These are phyloP conservation scores for Rhynchosporium graminicola DNA, from an alignment of 2,329 filamentous ascomycete genomes.

Conservation along the genomic window DNA sequence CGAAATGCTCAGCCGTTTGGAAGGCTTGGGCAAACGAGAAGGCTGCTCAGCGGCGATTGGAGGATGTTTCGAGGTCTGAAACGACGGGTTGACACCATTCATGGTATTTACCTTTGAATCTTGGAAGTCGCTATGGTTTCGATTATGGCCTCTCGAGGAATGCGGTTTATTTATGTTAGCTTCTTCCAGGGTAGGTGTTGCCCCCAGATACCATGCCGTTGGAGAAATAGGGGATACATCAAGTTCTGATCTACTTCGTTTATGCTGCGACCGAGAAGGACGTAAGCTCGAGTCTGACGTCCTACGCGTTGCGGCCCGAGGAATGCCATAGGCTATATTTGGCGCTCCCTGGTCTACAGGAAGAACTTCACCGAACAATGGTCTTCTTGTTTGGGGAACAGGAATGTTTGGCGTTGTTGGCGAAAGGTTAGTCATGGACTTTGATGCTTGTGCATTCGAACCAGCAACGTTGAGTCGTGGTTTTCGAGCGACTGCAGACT, in stretches of 20 bases:
- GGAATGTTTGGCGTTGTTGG: constrained; percentile 38
- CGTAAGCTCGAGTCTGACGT: constrained; percentile 72
- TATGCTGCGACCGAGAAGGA: constrained; percentile 47
- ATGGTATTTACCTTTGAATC: constrained; percentile 38
- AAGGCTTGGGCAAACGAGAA: constrained; percentile 36
- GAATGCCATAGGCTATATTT: constrained; percentile 61
- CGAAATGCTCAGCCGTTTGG: constrained; percentile 42
- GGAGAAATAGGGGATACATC: constrained; percentile 63
- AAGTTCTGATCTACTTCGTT: constrained; percentile 57
- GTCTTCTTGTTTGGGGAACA: constrained; percentile 46
- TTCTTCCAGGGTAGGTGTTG: constrained; percentile 46
- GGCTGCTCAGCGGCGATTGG: constrained; percentile 19
- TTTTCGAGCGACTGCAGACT: constrained; percentile 62
- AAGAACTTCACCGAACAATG: constrained; percentile 75
- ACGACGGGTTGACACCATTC: constrained; percentile 33
- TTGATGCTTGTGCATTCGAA: constrained; percentile 44
- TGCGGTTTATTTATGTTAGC: constrained; percentile 34
- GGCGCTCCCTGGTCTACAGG: constrained; percentile 56
- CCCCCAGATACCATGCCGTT: constrained; percentile 63
- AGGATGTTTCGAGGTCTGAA: constrained; percentile 35
- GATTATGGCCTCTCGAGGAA: constrained; percentile 47
- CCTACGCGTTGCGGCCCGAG: constrained; percentile 53
- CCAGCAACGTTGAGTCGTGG: constrained; percentile 46
- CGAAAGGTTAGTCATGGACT: constrained; percentile 48
- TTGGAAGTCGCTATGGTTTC: constrained; percentile 63